Percentiles rank a stretch among this genome's conserved stretches.
phyloP scores from a whole-genome alignment of 352 stramenopile species.

The Pythium utonaiense region DNA sequence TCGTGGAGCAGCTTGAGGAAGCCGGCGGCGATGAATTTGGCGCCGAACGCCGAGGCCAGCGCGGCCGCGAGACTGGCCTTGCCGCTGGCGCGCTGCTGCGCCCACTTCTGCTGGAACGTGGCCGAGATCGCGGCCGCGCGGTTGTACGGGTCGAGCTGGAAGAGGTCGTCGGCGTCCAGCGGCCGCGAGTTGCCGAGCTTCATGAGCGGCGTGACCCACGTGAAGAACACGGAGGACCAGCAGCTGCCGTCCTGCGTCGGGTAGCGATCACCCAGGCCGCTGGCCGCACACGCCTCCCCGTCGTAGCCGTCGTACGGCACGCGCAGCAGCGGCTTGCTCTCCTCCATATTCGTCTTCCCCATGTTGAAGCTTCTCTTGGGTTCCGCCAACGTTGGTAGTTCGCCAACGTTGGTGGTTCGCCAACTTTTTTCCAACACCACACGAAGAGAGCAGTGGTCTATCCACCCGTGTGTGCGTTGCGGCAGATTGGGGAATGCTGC shows the following conservation, averaged over 20 bases:
- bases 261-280: conserved; percentile 55
- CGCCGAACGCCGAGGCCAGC: conserved; percentile 52
- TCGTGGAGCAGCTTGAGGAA: conserved; percentile 82
- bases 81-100: conserved; percentile 20
- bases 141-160: conserved; percentile 77
- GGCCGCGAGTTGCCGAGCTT: conserved; percentile 73
- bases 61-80: conserved; percentile 33
- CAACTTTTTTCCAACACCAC: no score
- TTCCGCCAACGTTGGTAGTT: no score
- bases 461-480: neutral
- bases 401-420: no score
- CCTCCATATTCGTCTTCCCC: conserved; percentile 12
- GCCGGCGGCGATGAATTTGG: conserved; percentile 32
- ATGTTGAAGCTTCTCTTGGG: neutral
- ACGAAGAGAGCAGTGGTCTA: no score
- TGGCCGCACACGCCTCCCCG: conserved; percentile 1
- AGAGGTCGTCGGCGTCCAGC: conserved; percentile 81
- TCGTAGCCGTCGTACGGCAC: conserved; percentile 14
- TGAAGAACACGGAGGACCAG: conserved; percentile 71
- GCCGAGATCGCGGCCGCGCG: conserved; percentile 40
- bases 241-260: conserved; percentile 53
- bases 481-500: neutral
- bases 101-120: conserved; percentile 51
- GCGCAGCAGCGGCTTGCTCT: conserved; percentile 34
- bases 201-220: conserved; percentile 88